phyloP scores from a whole-genome alignment of 2,329 filamentous ascomycete species.

The Gliomastix tumulicola region DNA sequence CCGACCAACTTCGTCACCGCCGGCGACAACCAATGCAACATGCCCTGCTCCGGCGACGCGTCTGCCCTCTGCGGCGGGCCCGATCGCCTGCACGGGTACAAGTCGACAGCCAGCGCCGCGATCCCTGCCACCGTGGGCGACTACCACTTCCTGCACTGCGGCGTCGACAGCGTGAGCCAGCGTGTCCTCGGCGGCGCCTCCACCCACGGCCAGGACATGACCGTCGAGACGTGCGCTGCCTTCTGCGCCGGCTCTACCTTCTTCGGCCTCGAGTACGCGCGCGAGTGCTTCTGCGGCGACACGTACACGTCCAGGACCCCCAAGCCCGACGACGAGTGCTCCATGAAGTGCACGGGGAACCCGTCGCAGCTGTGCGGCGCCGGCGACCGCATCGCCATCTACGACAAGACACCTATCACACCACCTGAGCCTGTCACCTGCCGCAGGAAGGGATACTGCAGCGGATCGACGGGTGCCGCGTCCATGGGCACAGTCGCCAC shows the following conservation, averaged over 20 bases:
- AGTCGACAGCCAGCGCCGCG: conserved; percentile 23
- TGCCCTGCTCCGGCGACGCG: conserved; percentile 37
- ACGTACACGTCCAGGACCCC: no score
- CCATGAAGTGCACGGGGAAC: conserved; percentile 1
- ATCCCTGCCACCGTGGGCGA: no score
- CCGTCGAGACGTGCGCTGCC: conserved; percentile 21
- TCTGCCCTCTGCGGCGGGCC: conserved; percentile 49
- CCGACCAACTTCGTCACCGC: no score
- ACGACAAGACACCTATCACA: no score
- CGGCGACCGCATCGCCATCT: conserved; percentile 1
- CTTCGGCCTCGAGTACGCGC: conserved; percentile 29
- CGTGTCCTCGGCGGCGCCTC: conserved; percentile 26
- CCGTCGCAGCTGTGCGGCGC: not conserved
- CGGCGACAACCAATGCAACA: conserved; percentile 40
- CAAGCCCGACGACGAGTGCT: not conserved
- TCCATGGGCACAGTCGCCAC: no score
- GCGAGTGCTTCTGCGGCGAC: conserved; percentile 30
- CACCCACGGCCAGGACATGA: conserved; percentile 15
- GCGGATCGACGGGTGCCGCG: no score
- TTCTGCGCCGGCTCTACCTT: conserved; percentile 22
- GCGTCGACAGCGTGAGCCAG: no score
- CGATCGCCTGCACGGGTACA: conserved; percentile 30
- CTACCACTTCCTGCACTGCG: no score
- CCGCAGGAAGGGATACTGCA: no score
- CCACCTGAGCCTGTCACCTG: no score